These are phyloP conservation scores for Barnettozyma sucrosica DNA, from an alignment of 805 yeast genomes.

Conservation along the genomic window DNA sequence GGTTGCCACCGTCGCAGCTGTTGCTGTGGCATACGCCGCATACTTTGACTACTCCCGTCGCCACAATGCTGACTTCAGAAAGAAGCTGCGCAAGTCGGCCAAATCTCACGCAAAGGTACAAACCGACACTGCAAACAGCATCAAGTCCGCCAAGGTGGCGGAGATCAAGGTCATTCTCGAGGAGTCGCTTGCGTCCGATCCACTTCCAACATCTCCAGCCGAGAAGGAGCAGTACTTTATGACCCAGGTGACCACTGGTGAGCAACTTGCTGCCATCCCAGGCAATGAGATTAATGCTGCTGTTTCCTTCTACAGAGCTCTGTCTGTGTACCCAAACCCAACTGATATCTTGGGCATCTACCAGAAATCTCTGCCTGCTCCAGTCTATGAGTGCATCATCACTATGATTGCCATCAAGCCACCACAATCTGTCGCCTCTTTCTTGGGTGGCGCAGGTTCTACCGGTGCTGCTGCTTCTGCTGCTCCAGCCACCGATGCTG, in stretches of 20 bases:
- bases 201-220: constrained; percentile 63
- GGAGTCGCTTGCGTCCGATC: constrained; percentile 61
- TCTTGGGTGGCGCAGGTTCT: constrained; percentile 32
- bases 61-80: constrained; percentile 75
- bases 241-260: constrained; percentile 80
- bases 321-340: constrained; percentile 91
- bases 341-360: constrained; percentile 84
- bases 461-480: constrained; percentile 4
- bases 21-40: constrained; percentile 67
- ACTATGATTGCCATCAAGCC: constrained; percentile 89
- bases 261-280: constrained; percentile 62
- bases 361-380: constrained; percentile 82
- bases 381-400: constrained; percentile 75
- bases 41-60: constrained; percentile 94
- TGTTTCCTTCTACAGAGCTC: constrained; percentile 85
- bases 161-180: constrained; percentile 56
- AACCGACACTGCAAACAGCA: constrained; percentile 47
- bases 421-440: constrained; percentile 69
- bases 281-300: constrained; percentile 80
- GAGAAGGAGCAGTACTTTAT: constrained; percentile 78
- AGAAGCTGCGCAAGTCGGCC: constrained; percentile 56
- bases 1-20: constrained; percentile 34
- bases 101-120: constrained; percentile 55
- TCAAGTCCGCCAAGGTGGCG: constrained; percentile 54
- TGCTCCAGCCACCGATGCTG: constrained; percentile 4